These are phyloP conservation scores for Chalciporus pseudorubinellus DNA, from an alignment of 768 basidiomycete genomes.

Conservation along the genomic window DNA sequence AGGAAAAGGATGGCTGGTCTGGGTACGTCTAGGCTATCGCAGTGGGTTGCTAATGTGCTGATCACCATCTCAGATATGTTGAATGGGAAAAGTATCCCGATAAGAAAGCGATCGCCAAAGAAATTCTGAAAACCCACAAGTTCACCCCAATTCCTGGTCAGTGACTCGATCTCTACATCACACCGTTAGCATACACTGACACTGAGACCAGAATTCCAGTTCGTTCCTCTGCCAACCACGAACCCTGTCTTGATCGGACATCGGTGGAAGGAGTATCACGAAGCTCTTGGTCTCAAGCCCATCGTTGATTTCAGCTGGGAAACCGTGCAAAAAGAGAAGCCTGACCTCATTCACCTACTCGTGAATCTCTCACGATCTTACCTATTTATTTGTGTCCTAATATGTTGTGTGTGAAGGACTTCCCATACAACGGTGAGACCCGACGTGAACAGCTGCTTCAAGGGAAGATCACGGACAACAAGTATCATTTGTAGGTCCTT, in stretches of 20 bases:
- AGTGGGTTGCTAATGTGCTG: not conserved
- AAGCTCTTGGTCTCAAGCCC: slow-evolving; percentile 43
- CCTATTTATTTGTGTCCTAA: not conserved
- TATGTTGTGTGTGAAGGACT: slow-evolving; percentile 29
- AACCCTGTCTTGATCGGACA: slow-evolving; percentile 50
- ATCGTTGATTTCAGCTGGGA: slow-evolving; percentile 54
- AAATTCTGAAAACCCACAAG: slow-evolving; percentile 9
- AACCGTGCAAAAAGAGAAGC: slow-evolving; percentile 49
- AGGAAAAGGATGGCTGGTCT: slow-evolving; percentile 15
- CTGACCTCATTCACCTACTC: slow-evolving; percentile 47
- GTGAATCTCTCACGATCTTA: not conserved
- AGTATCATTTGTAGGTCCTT: slow-evolving; percentile 47
- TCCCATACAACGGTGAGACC: slow-evolving; percentile 58
- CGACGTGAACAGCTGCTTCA: slow-evolving; percentile 40
- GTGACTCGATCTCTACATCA: not conserved
- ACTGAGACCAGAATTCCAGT: slow-evolving; percentile 41
- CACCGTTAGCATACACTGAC: not conserved
- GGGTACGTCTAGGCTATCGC: slow-evolving; percentile 1
- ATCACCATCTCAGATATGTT: slow-evolving; percentile 5
- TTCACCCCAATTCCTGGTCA: slow-evolving; percentile 13
- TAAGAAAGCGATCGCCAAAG: slow-evolving; percentile 12
- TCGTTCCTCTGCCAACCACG: slow-evolving; percentile 46
- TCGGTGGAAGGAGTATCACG: slow-evolving; percentile 55
- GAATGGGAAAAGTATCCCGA: slow-evolving; percentile 15
- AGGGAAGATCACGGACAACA: slow-evolving; percentile 48